A percentile compares a stretch with the other conserved stretches of the same genome.
Conservation (phyloP, 2,329 filamentous ascomycete genomes). For the Cercospora berteroae region DNA sequence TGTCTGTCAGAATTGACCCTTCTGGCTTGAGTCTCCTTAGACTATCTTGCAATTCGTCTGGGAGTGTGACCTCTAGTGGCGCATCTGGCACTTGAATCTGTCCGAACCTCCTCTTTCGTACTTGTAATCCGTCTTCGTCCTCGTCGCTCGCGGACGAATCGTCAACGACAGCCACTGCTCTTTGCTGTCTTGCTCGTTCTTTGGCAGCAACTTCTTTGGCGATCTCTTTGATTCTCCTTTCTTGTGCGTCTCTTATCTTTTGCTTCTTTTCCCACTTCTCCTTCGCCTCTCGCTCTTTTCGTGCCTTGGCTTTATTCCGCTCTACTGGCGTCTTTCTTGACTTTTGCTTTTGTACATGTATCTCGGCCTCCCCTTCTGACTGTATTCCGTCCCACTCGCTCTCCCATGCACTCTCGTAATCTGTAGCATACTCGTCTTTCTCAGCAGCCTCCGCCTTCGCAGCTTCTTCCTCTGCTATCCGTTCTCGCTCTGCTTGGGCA, state of each 20-base stretch:
- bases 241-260: slow-evolving; percentile 70
- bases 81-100: slow-evolving; percentile 71
- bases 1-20: slow-evolving; percentile 89
- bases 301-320: slow-evolving; percentile 80
- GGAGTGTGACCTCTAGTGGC: slow-evolving; percentile 50
- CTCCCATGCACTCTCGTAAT: slow-evolving; percentile 81
- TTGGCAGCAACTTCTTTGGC: slow-evolving; percentile 61
- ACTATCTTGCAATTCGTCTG: slow-evolving; percentile 52
- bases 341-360: slow-evolving; percentile 67
- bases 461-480: slow-evolving; percentile 69
- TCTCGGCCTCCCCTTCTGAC: slow-evolving; percentile 58
- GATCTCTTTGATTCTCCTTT: slow-evolving; percentile 68
- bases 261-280: slow-evolving; percentile 73
- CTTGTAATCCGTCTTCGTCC: slow-evolving; percentile 44
- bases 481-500: slow-evolving; percentile 64
- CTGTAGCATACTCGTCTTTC: slow-evolving; percentile 64
- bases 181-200: slow-evolving; percentile 46
- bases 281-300: slow-evolving; percentile 80
- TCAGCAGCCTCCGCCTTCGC: slow-evolving; percentile 71
- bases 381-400: slow-evolving; percentile 66
- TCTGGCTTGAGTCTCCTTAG: slow-evolving; percentile 69
- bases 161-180: not conserved
- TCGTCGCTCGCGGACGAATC: slow-evolving; percentile 21
- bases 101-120: slow-evolving; percentile 70
- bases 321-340: slow-evolving; percentile 83